Evolutionary conservation across 352 stramenopile genomes (phyloP).

Genomic region (Globisporangium uncinulatum): DNA sequence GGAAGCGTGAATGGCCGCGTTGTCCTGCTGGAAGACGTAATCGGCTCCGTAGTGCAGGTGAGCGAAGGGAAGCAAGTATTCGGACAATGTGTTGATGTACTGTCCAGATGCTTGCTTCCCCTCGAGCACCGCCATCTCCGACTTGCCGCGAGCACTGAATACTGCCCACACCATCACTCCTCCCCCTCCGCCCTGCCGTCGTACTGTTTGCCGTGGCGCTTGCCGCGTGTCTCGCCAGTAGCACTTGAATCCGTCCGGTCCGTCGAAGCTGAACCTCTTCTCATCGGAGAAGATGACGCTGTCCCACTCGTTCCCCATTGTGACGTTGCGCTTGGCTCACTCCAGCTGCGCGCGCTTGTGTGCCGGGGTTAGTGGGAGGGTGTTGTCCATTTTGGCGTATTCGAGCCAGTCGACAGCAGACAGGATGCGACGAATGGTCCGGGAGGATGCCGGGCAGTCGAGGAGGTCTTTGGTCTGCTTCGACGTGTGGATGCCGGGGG

Average conservation of each 20-base stretch:
- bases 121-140: background rate
- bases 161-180: conserved; percentile 12
- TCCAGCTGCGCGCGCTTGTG: background rate
- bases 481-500: too few relatives aligned
- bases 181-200: too few relatives aligned
- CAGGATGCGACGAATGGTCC: too few relatives aligned
- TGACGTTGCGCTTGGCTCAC: background rate
- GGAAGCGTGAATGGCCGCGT: conserved; percentile 4
- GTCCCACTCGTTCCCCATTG: background rate
- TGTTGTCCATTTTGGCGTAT: too few relatives aligned
- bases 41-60: conserved; percentile 4
- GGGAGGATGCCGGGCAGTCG: too few relatives aligned
- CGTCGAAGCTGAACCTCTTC: conserved; percentile 2
- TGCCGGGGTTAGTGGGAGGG: too few relatives aligned
- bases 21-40: conserved; percentile 7
- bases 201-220: too few relatives aligned
- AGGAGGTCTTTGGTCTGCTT: too few relatives aligned
- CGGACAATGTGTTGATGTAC: conserved; percentile 7
- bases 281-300: background rate
- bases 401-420: too few relatives aligned
- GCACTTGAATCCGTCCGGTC: background rate
- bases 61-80: conserved; percentile 12
- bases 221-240: background rate
- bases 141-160: background rate
- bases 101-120: background rate